Evolutionary conservation across 768 basidiomycete species (phyloP).

Genomic region (Wakefieldia striispora): DNA sequence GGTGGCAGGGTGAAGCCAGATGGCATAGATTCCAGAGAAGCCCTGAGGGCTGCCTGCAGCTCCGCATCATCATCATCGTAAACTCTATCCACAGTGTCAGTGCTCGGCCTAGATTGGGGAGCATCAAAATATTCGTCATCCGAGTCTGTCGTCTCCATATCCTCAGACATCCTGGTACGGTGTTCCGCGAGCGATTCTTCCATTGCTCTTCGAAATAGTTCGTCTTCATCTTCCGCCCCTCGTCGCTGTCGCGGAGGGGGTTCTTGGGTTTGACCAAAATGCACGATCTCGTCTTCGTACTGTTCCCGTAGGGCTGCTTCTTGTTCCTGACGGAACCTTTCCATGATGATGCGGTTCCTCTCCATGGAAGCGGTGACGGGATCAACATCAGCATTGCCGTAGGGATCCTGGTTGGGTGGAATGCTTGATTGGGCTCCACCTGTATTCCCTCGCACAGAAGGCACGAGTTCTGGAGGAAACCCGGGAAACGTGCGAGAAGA

Average conservation of each 20-base stretch:
- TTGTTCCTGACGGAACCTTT: slow-evolving; percentile 64
- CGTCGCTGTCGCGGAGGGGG: slow-evolving; percentile 4
- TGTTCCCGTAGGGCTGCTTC: slow-evolving; percentile 63
- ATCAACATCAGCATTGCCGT: slow-evolving; percentile 39
- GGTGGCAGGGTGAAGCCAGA: slow-evolving; percentile 47
- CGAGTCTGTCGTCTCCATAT: slow-evolving; percentile 16
- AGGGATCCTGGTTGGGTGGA: slow-evolving; percentile 31
- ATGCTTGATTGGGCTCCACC: slow-evolving; percentile 14
- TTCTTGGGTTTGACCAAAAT: slow-evolving; percentile 17
- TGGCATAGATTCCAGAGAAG: slow-evolving; percentile 70
- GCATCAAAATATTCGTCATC: slow-evolving; percentile 22
- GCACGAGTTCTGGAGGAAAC: slow-evolving; percentile 10
- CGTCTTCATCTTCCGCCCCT: slow-evolving; percentile 50
- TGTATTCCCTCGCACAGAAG: slow-evolving; percentile 16
- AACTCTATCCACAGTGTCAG: slow-evolving; percentile 37
- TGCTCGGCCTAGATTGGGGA: not conserved
- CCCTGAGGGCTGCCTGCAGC: slow-evolving; percentile 83
- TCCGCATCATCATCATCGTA: slow-evolving; percentile 88
- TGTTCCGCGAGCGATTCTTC: slow-evolving; percentile 24
- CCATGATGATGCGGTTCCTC: slow-evolving; percentile 56
- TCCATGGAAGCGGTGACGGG: slow-evolving; percentile 68
- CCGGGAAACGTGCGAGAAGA: slow-evolving; percentile 29
- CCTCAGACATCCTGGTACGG: slow-evolving; percentile 18
- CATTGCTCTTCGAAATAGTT: slow-evolving; percentile 47
- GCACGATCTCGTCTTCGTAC: slow-evolving; percentile 43